Base-by-base conservation (phyloP, 139 green algal species). In the Chlamydomonas sphaeroides region DNA sequence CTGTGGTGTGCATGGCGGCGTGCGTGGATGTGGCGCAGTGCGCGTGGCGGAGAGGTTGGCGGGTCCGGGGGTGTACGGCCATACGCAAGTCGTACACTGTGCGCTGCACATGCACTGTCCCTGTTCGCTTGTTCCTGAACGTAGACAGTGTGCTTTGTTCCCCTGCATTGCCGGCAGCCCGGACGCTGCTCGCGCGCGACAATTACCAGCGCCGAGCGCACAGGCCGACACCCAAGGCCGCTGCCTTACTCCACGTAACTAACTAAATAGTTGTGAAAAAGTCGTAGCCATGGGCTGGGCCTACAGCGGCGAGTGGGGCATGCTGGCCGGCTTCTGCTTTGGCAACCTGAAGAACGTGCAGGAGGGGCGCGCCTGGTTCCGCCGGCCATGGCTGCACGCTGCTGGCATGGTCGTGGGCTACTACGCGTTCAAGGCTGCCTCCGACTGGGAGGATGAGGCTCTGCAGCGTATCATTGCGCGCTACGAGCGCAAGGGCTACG, bases 401-500 rank as follows among this genome's bases (percentile, higher is more conserved):
- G n/a, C 21, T 8, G 85, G 85, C 38, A 87, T 87, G 85, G 18
- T 85, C 35, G 75, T 61, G 11, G 85, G 85, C 15, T 89, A 89
- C 59, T 76, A 67, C 38, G 6, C 68, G 14, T 80, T 87, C 38
- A 87, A 87, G 80, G 41, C 81, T 18, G 80, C 75, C 2, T 62
- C 68, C 21, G 85, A 67, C 25, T 89, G 62, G 53, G 85, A 87
- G 74, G 80, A 84, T 14, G 48, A 85, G 42, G 72, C 72, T 38
- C 69, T 90, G 81, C 48, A 74, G 35, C 59, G 56, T 51, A 83
- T 86, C 62, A 85, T 90, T 35, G 36, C 67, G 5, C 78, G 63
- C 51, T 90, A 87, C 42, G 86, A 90, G 81, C 76, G 81, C 11
- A 90, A 90, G 77, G 86, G 86, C 62, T 90, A 90, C 42, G 17